phyloP scores from a whole-genome alignment of 164 flowering plant genomes.

The Berberis thunbergii region DNA sequence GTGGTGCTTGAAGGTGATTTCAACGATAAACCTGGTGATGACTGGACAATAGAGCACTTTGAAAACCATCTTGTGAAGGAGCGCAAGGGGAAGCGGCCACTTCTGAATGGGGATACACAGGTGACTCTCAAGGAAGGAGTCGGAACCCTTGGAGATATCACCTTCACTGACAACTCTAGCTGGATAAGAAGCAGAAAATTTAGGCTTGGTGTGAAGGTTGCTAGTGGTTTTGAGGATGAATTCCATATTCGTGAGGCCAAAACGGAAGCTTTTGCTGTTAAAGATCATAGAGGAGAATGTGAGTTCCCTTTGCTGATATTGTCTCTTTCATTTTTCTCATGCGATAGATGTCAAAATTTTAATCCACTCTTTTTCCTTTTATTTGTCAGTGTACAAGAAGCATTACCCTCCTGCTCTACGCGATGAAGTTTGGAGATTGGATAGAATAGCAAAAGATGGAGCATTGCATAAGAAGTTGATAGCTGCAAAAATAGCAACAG shows the following conservation, averaged over 20 bases:
- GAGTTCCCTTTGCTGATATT: constrained; percentile 13
- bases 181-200: constrained; percentile 96
- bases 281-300: constrained; percentile 99
- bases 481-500: constrained; percentile 59
- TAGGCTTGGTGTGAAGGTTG: constrained; percentile 81
- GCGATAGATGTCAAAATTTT: background rate
- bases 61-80: constrained; percentile 88
- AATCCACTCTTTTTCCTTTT: constrained; percentile 6
- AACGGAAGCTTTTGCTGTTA: constrained; percentile 89
- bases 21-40: constrained; percentile 75
- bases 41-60: constrained; percentile 80
- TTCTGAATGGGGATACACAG: constrained; percentile 79
- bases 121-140: constrained; percentile 83
- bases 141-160: constrained; percentile 84
- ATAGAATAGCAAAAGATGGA: constrained; percentile 96
- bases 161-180: constrained; percentile 96
- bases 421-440: constrained; percentile 95
- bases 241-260: constrained; percentile 86
- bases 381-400: constrained; percentile 75
- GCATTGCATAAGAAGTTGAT: constrained; percentile 83
- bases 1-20: constrained; percentile 99
- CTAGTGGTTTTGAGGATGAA: constrained; percentile 65
- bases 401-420: constrained; percentile 83
- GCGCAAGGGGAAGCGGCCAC: constrained; percentile 95
- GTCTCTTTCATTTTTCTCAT: background rate